Evolutionary conservation across 495 filamentous ascomycete species (phyloP).

Genomic region (Daldinia concentrica): DNA sequence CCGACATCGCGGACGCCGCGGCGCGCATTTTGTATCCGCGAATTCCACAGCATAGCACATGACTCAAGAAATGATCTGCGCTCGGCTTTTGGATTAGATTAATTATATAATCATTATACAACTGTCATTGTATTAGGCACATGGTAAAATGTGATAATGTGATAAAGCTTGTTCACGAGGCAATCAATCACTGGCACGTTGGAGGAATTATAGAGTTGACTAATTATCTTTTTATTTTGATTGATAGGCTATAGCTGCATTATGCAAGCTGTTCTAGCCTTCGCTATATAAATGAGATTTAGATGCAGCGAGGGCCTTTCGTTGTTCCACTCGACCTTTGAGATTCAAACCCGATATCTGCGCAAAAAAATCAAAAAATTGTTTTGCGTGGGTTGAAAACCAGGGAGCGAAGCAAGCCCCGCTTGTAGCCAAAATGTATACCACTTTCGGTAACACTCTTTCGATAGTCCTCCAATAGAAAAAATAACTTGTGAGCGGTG

Average conservation of each 20-base stretch:
- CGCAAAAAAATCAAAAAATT: not conserved
- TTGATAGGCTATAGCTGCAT: conserved; percentile 25
- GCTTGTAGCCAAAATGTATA: conserved; percentile 33
- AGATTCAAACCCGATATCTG: conserved; percentile 19
- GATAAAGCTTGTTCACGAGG: conserved; percentile 18
- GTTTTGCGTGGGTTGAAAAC: conserved; percentile 30
- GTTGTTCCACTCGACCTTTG: conserved; percentile 41
- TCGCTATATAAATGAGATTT: conserved; percentile 39
- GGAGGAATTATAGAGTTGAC: conserved; percentile 18
- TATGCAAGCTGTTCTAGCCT: conserved; percentile 24
- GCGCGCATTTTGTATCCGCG: conserved; percentile 15
- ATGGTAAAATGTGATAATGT: conserved; percentile 5
- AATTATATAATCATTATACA: conserved; percentile 16
- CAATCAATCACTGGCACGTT: conserved; percentile 1
- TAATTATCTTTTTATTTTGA: conserved; percentile 32
- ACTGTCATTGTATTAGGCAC: not conserved
- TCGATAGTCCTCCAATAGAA: conserved; percentile 45
- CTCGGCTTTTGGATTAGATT: conserved; percentile 15
- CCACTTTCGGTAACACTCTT: conserved; percentile 41
- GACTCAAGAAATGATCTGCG: conserved; percentile 19
- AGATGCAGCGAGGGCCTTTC: conserved; percentile 33
- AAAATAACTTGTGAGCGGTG: conserved; percentile 45
- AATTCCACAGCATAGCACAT: conserved; percentile 27
- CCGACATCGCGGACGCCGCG: conserved; percentile 35
- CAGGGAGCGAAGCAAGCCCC: conserved; percentile 45